Evolutionary conservation across 176 grass and related monocot species (phyloP).

Genomic region (Raddia distichophylla): DNA sequence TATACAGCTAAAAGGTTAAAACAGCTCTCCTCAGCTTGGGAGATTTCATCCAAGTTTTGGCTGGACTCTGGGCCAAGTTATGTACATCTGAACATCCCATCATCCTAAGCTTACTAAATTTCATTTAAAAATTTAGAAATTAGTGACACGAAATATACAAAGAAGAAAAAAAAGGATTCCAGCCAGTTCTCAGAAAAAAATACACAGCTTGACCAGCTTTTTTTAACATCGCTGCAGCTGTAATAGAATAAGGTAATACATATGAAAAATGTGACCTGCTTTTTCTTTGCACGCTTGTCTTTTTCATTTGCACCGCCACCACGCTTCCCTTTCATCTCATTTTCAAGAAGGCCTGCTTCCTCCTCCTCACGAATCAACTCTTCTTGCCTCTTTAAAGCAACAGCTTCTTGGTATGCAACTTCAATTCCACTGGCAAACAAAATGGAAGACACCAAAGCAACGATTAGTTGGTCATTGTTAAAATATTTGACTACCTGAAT

Average conservation of each 20-base stretch:
- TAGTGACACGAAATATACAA: neutral
- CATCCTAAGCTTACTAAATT: neutral
- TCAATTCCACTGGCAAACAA: conserved; percentile 82
- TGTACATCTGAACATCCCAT: conserved; percentile 1
- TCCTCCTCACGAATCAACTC: conserved; percentile 98
- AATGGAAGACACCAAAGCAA: conserved; percentile 28
- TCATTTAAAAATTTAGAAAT: neutral
- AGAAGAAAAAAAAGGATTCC: neutral
- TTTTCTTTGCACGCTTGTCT: conserved; percentile 94
- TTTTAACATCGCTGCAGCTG: conserved; percentile 4
- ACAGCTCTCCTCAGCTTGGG: neutral
- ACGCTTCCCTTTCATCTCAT: conserved; percentile 69
- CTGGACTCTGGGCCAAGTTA: neutral
- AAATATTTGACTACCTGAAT: conserved; percentile 19
- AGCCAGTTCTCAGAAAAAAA: conserved; percentile 23
- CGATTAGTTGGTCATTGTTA: neutral
- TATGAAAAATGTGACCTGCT: conserved; percentile 59
- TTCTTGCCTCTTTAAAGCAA: conserved; percentile 96
- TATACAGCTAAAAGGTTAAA: neutral
- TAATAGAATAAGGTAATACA: conserved; percentile 10
- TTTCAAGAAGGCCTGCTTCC: conserved; percentile 71
- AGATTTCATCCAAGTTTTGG: neutral
- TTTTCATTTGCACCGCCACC: conserved; percentile 57
- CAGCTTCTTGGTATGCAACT: conserved; percentile 85
- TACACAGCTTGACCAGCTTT: neutral